Evolutionary conservation across 495 filamentous ascomycete species (phyloP), one percentile per base, ranked within the genome.

Genomic region (Pseudomonodictys pantanalensis): DNA sequence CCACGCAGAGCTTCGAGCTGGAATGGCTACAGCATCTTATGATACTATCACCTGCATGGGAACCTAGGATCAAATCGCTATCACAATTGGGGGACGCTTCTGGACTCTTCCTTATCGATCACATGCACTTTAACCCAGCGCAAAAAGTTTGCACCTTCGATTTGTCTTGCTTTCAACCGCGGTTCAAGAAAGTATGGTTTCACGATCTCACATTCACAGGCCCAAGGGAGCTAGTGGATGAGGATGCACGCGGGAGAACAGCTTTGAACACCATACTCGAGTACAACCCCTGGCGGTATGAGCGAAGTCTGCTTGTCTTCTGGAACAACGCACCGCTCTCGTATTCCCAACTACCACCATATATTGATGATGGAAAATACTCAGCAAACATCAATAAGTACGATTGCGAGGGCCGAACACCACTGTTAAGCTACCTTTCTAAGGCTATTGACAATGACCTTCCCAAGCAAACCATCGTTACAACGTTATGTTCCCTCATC

Each of bases 361-460:
- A 38, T n/a, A 38, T 38, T n/a, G n/a, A n/a, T 9, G 32, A 38
- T 8, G n/a, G n/a, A n/a, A n/a, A n/a, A n/a, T n/a, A n/a, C n/a
- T n/a, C n/a, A n/a, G n/a, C n/a, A n/a, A 9, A 33, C 47, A 50
- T 50, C 25, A 50, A 50, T 29, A 29, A 33, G 33, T 50, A 50
- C 28, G 28, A 50, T 20, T 15, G 18, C 10, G 15, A 15, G 25
- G 28, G 47, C 12, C 25, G 23, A 30, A 50, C 47, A n/a, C 47
- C 47, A 33, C 15, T 50, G 25, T 30, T 50, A 29, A 29, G 33
- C 28, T 50, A 30, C 33, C 23, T 29, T 8, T 3, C 15, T n/a
- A 24, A 20, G 20, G 25, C 17, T 50, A 15, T 50, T 29, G 47
- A 18, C 18, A n/a, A 20, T 15, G 2, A 26, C 18, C 24, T 50